These are phyloP conservation scores for Darksidea phi DNA, from an alignment of 495 filamentous ascomycete species.

Conservation along the genomic window DNA sequence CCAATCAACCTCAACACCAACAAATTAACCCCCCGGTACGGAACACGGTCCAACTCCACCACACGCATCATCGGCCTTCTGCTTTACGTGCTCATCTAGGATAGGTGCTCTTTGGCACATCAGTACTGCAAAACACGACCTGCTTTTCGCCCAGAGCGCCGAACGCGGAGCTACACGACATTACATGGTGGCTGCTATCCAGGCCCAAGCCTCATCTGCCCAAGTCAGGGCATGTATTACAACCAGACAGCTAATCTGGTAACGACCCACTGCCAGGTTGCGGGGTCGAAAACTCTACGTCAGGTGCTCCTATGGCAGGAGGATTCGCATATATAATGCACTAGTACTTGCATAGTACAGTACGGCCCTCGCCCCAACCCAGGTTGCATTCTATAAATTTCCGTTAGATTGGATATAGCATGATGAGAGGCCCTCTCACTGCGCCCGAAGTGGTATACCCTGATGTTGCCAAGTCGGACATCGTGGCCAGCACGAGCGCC, in stretches of 20 bases:
- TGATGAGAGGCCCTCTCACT: constrained; percentile 1
- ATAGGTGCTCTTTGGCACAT: background rate
- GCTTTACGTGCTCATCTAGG: constrained; percentile 24
- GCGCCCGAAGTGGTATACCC: background rate
- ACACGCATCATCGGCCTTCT: constrained; percentile 15
- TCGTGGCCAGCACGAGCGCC: constrained; percentile 2
- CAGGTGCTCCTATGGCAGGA: too few relatives aligned
- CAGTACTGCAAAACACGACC: background rate
- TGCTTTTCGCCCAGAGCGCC: background rate
- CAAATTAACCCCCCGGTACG: constrained; percentile 12
- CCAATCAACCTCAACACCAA: background rate
- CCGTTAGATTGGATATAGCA: background rate
- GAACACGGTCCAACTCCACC: background rate
- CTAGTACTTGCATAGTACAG: too few relatives aligned
- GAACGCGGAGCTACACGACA: background rate
- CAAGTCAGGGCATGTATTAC: too few relatives aligned
- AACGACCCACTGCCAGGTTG: too few relatives aligned
- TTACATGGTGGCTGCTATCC: constrained; percentile 4
- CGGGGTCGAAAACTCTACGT: too few relatives aligned
- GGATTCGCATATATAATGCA: too few relatives aligned
- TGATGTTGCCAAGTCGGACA: constrained; percentile 17
- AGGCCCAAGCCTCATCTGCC: background rate
- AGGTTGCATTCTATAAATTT: background rate
- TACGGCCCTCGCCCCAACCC: too few relatives aligned
- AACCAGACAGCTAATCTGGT: too few relatives aligned